Evolutionary conservation across 179 eudicot genomes (phyloP).

Genomic region (Amaranthus tricolor): DNA sequence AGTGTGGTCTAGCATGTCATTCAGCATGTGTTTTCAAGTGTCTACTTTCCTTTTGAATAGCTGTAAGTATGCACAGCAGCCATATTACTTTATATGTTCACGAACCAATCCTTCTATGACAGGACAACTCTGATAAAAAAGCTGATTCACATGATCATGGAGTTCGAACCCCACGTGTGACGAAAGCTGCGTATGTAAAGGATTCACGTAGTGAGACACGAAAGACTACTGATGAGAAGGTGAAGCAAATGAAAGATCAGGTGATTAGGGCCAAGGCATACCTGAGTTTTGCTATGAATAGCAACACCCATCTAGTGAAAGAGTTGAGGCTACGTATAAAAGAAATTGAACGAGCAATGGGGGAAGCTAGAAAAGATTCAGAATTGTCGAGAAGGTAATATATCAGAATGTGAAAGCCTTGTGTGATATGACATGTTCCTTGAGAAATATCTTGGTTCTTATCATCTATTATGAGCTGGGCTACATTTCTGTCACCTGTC

Average conservation of each 20-base stretch:
- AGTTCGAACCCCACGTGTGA: conserved; percentile 19
- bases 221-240: conserved; percentile 49
- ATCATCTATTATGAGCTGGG: background rate
- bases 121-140: conserved; percentile 34
- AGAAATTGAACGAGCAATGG: conserved; percentile 67
- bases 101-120: conserved; percentile 7
- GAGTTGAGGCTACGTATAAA: conserved; percentile 74
- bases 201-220: conserved; percentile 28
- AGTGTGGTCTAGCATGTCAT: background rate
- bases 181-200: conserved; percentile 22
- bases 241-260: conserved; percentile 86
- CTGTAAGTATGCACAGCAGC: background rate
- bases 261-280: conserved; percentile 82
- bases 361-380: conserved; percentile 68
- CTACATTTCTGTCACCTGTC: background rate
- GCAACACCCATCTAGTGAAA: conserved; percentile 71
- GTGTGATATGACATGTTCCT: background rate
- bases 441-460: background rate
- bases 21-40: no score
- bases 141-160: conserved; percentile 27
- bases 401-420: background rate
- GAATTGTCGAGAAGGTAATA: conserved; percentile 66
- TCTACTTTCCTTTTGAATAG: background rate
- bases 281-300: conserved; percentile 59
- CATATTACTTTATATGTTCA: conserved; percentile 2